These are phyloP conservation scores for Solanum clarkiae DNA, from an alignment of 257 asterid species.

Conservation along the genomic window DNA sequence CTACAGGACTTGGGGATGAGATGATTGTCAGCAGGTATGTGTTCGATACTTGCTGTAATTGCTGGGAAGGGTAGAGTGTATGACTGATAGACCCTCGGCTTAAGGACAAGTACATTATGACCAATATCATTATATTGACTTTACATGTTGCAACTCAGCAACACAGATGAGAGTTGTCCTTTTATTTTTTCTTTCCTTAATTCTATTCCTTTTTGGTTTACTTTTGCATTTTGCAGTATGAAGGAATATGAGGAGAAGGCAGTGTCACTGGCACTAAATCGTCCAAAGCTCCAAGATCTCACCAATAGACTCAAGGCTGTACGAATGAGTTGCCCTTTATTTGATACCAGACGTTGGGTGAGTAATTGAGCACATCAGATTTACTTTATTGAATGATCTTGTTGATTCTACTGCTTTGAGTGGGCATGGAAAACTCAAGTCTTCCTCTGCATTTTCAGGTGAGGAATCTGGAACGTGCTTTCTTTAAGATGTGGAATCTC, in stretches of 20 bases:
- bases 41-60: background rate
- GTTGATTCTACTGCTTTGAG: background rate
- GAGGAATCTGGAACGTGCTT: conserved; percentile 76
- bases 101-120: background rate
- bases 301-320: conserved; percentile 69
- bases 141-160: background rate
- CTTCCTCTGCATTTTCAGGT: conserved; percentile 34
- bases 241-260: conserved; percentile 94
- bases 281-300: conserved; percentile 73
- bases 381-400: background rate
- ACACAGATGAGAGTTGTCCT: background rate
- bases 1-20: conserved; percentile 94
- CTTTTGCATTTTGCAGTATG: conserved; percentile 41
- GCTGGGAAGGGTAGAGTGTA: background rate
- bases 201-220: background rate
- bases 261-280: conserved; percentile 66
- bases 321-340: conserved; percentile 74
- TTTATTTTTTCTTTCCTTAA: background rate
- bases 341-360: conserved; percentile 93
- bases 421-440: background rate
- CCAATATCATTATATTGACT: background rate
- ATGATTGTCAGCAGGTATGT: conserved; percentile 83
- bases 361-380: conserved; percentile 3
- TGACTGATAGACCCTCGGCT: background rate
- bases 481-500: conserved; percentile 93